These are phyloP conservation scores for Alternaria consortialis DNA, from an alignment of 2,329 filamentous ascomycete genomes.

Conservation along the genomic window DNA sequence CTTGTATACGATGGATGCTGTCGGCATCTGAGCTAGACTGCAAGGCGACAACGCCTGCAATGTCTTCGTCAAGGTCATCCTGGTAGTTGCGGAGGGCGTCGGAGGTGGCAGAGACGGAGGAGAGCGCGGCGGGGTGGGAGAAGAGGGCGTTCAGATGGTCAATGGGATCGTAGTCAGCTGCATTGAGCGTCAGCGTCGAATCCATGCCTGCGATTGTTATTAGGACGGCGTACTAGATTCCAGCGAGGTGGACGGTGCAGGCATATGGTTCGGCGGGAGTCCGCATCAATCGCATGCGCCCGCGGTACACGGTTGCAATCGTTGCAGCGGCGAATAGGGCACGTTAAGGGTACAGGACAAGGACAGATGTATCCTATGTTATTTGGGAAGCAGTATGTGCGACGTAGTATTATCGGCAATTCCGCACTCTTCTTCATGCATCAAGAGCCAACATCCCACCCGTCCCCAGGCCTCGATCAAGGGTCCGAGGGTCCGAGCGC, in stretches of 20 bases:
- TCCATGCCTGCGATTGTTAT: slow-evolving; percentile 20
- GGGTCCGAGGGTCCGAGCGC: slow-evolving; percentile 24
- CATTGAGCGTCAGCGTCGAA: slow-evolving; percentile 33
- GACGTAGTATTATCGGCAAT: slow-evolving; percentile 15
- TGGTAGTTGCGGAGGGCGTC: slow-evolving; percentile 76
- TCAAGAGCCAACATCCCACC: slow-evolving; percentile 8
- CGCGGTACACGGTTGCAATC: slow-evolving; percentile 34
- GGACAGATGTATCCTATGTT: neutral
- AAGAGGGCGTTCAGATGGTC: slow-evolving; percentile 94
- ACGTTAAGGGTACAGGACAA: neutral
- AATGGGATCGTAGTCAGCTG: slow-evolving; percentile 89
- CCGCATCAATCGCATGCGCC: slow-evolving; percentile 48
- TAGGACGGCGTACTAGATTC: slow-evolving; percentile 48
- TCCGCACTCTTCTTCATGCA: slow-evolving; percentile 26
- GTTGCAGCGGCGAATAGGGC: slow-evolving; percentile 3
- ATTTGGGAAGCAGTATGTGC: slow-evolving; percentile 5
- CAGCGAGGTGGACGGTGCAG: slow-evolving; percentile 48
- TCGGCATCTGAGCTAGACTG: slow-evolving; percentile 88
- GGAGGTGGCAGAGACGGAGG: slow-evolving; percentile 78
- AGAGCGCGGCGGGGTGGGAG: slow-evolving; percentile 84
- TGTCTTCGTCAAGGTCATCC: slow-evolving; percentile 81
- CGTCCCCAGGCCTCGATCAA: slow-evolving; percentile 10
- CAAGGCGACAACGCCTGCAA: slow-evolving; percentile 73
- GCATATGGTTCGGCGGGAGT: slow-evolving; percentile 47
- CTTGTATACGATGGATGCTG: slow-evolving; percentile 89